Base-by-base conservation (phyloP, 495 filamentous ascomycete species). In the Daldinia grandis region DNA sequence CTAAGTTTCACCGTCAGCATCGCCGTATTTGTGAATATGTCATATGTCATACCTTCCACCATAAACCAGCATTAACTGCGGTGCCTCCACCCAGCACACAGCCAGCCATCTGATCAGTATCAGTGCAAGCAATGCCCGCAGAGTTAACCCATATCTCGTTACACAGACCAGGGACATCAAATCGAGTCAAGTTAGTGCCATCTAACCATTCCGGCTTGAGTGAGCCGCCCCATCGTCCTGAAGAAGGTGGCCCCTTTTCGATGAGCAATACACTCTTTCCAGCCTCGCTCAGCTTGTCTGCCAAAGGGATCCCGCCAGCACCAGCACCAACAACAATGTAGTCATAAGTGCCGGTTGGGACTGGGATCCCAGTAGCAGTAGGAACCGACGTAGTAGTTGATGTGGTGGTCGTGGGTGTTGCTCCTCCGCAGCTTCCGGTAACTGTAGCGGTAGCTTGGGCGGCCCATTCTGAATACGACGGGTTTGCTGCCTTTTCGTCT, bases 101-200 rank as follows among this genome's bases (percentile, higher is more conserved):
- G 24, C 90, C 92, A 49, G 89, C 90, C 87, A 91, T 92, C 70
- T 90, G 88, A 58, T 87, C 88, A 15, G 87, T 89, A 73, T 93
- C 89, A 1, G 84, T 84, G 79, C 91, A 93, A 55, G 87, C 83
- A 78, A 90, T 87, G 61, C 84, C 90, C 25, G 79, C 80, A 17
- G 86, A 88, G 72, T 88, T 85, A 40, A 81, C 81, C 86, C 86
- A 92, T 67, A 90, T 90, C 76, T 89, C 85, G 74, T 88, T 91
- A 78, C 88, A 91, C 57, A 93, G 85, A 62, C 92, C 92, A 4
- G 92, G 92, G n/a, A 94, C 86, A 74, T 94, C 92, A 71, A 93
- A 92, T 31, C 90, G 85, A 40, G 91, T 93, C 51, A 94, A 81
- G 54, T 86, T 86, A 40, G 88, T 88, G 40, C 88, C 88, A 42